A percentile compares a stretch with the other conserved stretches of the same genome.
These are phyloP conservation scores for Zygoascus bituminiphila DNA, from an alignment of 805 yeast genomes.

Conservation along the genomic window DNA sequence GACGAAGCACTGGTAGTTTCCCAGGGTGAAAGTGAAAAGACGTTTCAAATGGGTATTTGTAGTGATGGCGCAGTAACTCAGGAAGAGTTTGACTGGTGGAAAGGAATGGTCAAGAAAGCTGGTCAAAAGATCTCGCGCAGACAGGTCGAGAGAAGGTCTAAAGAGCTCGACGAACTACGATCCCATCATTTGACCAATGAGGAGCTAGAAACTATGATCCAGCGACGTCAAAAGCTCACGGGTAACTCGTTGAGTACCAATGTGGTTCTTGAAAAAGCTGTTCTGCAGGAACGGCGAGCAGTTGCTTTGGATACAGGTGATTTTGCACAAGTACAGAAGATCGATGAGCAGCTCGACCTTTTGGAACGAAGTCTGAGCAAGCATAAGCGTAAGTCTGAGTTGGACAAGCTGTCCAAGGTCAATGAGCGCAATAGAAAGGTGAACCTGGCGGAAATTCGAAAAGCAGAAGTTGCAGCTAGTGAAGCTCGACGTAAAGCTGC, in stretches of 20 bases:
- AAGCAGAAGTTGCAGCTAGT: conserved; percentile 64
- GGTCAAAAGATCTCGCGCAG: conserved; percentile 46
- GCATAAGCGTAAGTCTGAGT: conserved; percentile 9
- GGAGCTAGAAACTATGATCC: conserved; percentile 72
- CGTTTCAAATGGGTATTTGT: conserved; percentile 68
- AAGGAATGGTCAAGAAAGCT: conserved; percentile 50
- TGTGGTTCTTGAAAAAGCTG: conserved; percentile 67
- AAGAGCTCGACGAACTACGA: conserved; percentile 55
- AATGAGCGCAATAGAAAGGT: conserved; percentile 79
- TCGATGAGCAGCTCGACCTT: conserved; percentile 27
- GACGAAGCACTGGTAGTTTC: conserved; percentile 60
- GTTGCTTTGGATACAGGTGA: conserved; percentile 51
- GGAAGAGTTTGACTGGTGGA: conserved; percentile 68
- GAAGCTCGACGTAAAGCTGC: conserved; percentile 41
- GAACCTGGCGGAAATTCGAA: conserved; percentile 67
- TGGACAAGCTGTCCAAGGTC: conserved; percentile 52
- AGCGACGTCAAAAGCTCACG: conserved; percentile 56
- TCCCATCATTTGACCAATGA: conserved; percentile 56
- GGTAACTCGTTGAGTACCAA: conserved; percentile 55
- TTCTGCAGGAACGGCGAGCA: conserved; percentile 62
- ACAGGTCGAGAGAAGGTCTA: conserved; percentile 55
- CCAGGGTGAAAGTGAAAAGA: conserved; percentile 71
- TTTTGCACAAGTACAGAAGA: conserved; percentile 23
- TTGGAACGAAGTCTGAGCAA: conserved; percentile 18
- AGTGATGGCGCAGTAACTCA: conserved; percentile 67